Base-by-base conservation (phyloP, 495 filamentous ascomycete genomes). In the Penicillium lagena region DNA sequence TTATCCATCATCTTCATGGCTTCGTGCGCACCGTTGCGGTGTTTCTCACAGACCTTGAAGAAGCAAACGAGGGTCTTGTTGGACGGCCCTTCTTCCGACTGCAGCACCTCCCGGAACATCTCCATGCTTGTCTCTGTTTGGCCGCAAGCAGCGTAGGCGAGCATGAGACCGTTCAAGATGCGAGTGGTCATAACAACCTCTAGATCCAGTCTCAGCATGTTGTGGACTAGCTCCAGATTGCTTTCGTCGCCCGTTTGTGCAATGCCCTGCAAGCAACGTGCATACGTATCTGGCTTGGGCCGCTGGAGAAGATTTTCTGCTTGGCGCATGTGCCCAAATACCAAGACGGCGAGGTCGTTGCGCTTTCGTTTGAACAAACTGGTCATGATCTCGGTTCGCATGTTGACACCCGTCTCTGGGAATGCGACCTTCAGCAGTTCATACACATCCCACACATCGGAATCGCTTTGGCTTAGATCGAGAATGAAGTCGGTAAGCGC, bases 151-250 rank as follows among this genome's bases (percentile, higher is more conserved):
- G 76, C 75, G 55, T 94, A 91, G 0, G 85, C 93, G 22, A 90
- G 70, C 85, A 98, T 96, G 22, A 98, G 68, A 0, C 82, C 77
- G 52, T 96, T 96, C 40, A 81, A 72, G 1, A 97, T 60, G 39
- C 67, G 68, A 2, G 91, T 96, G 58, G 80, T 83, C 12, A 84
- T 71, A 45, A 93, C 83, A 31, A 97, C 72, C 35, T 78, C 73
- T 8, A 80, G 68, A 64, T 97, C 93, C 49, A 97, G 80, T 63
- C 95, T 96, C 37, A 96, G 72, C 79, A 94, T 89, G 54, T 95
- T 95, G 58, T 94, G 86, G 12, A 95, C 76, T 32, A 83, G 75
- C 44, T 81, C 73, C 29, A 96, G 65, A 33, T 77, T 78, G 30
- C 86, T 82, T 3, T 64, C 43, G 47, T 94, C 83, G 0, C 68